Evolutionary conservation across 257 asterid species (phyloP).

Genomic region (Linderniella brevidens): DNA sequence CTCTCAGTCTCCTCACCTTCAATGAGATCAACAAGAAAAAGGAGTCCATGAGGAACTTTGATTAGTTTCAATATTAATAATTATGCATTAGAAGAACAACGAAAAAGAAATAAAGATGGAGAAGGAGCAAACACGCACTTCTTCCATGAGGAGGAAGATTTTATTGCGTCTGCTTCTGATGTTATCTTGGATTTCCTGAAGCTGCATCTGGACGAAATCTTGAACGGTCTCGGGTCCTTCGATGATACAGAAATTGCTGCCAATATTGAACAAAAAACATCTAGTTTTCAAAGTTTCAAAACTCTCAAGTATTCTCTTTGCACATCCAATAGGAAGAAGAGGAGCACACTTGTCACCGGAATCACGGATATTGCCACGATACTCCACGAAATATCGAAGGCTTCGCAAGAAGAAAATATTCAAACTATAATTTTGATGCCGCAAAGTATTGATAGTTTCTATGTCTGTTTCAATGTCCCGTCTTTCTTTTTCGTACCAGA

Average conservation of each 20-base stretch:
- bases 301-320: too few relatives aligned
- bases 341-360: too few relatives aligned
- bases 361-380: too few relatives aligned
- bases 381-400: too few relatives aligned
- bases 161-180: conserved; percentile 71
- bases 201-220: conserved; percentile 89
- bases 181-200: conserved; percentile 77
- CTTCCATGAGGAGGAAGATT: conserved; percentile 90
- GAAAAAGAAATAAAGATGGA: neutral
- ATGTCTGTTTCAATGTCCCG: too few relatives aligned
- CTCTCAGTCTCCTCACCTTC: conserved; percentile 76
- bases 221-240: conserved; percentile 93
- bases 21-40: conserved; percentile 1
- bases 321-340: too few relatives aligned
- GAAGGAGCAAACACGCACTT: conserved; percentile 28
- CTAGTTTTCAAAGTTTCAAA: too few relatives aligned
- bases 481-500: too few relatives aligned
- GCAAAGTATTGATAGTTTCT: too few relatives aligned
- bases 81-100: neutral
- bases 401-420: too few relatives aligned
- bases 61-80: neutral
- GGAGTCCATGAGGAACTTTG: neutral
- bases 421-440: too few relatives aligned
- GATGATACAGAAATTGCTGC: conserved; percentile 85
- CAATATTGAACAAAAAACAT: conserved; percentile 2